Base-by-base conservation (phyloP, 768 basidiomycete genomes). In the Kwoniella bestiolae region DNA sequence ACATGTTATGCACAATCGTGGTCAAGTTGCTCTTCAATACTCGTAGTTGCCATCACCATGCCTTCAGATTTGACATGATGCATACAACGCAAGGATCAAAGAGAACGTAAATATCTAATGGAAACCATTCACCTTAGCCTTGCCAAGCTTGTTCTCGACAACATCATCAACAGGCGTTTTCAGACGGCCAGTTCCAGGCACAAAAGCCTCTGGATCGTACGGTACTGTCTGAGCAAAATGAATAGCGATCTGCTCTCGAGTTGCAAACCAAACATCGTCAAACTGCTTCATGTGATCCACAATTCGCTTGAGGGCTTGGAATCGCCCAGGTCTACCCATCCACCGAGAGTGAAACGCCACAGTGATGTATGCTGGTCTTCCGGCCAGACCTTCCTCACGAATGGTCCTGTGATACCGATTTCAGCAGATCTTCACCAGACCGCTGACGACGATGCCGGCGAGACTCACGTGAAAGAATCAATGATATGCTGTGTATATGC, bases 191-290 rank as follows among this genome's bases (percentile, higher is more conserved):
- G 18, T 25, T 3, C 34, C 41, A 14, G 38, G 26, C 28, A 18
- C 6, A 25, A 56, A 31, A 16, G n/a, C 38, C 23, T 16, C 46
- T 28, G 57, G 31, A 50, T 59, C 7, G 32, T 66, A 63, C 8
- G 67, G 67, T 23, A 58, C 9, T 18, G 63, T 41, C 32, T 51
- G 31, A 16, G 28, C 49, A 21, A 68, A 68, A 44, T 68, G 55
- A 23, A 29, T 51, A 7, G 67, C 67, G 28, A 68, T 51, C 53
- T 69, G 63, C 50, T 71, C 69, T 16, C 66, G 11, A 14, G 69
- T 71, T 7, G 66, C 66, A 44, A 71, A 64, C 66, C 66, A 67
- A 16, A 71, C 66, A 49, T 67, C 69, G 44, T 67, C 69, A 28
- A 60, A 60, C 26, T 53, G 32, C 18, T 45, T 26, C 18, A 71